These are phyloP conservation scores for Pichia cephalocereana DNA, from an alignment of 805 yeast species.

Conservation along the genomic window DNA sequence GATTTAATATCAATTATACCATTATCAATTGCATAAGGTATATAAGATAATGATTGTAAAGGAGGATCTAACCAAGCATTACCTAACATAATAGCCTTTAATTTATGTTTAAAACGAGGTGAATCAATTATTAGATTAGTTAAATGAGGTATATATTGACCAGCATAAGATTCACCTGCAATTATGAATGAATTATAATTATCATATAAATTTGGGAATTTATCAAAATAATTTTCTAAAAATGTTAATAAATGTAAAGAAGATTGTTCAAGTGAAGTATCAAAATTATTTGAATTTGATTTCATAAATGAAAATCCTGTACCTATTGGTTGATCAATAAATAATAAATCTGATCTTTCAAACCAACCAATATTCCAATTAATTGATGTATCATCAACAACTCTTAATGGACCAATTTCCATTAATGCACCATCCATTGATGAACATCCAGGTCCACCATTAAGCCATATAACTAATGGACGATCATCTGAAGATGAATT, in stretches of 20 bases:
- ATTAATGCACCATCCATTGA: slow-evolving; percentile 95
- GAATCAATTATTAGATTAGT: slow-evolving; percentile 54
- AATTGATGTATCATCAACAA: slow-evolving; percentile 32
- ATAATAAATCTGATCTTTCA: slow-evolving; percentile 65
- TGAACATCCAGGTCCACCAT: slow-evolving; percentile 98
- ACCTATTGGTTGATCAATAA: slow-evolving; percentile 91
- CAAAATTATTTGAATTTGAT: slow-evolving; percentile 32
- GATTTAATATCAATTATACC: slow-evolving; percentile 38
- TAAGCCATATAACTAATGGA: slow-evolving; percentile 75
- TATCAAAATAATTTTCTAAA: slow-evolving; percentile 51
- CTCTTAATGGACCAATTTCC: slow-evolving; percentile 85
- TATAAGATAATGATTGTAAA: slow-evolving; percentile 69
- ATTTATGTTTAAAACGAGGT: slow-evolving; percentile 25
- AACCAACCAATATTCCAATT: slow-evolving; percentile 72
- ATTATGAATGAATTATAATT: slow-evolving; percentile 51
- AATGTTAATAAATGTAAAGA: slow-evolving; percentile 57
- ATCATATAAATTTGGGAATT: slow-evolving; percentile 61
- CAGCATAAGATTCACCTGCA: slow-evolving; percentile 96
- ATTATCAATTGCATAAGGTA: slow-evolving; percentile 58
- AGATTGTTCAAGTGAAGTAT: slow-evolving; percentile 46
- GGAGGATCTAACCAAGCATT: slow-evolving; percentile 94
- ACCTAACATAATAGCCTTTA: slow-evolving; percentile 70
- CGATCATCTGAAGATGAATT: slow-evolving; percentile 15
- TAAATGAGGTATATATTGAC: slow-evolving; percentile 89
- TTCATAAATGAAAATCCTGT: slow-evolving; percentile 67